Percentiles rank a stretch among this genome's conserved stretches.
Evolutionary conservation across 768 basidiomycete species (phyloP).

Genomic region (Panaeolus cyanescens): DNA sequence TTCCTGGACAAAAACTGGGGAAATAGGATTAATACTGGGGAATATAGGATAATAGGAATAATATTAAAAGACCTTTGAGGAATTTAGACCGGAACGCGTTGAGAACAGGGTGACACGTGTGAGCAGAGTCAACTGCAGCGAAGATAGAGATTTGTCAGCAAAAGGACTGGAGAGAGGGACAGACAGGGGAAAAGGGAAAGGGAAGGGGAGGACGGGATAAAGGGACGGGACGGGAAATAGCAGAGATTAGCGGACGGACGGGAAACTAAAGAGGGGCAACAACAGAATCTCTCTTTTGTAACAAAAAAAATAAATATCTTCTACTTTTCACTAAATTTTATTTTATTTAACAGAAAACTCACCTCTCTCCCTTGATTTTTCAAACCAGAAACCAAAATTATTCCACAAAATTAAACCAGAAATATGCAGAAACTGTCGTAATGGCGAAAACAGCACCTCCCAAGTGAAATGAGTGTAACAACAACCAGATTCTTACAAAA

Average conservation of each 20-base stretch:
- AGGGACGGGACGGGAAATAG: neutral
- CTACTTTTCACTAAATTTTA: neutral
- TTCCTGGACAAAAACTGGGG: neutral
- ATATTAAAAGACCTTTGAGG: neutral
- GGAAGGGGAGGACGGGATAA: neutral
- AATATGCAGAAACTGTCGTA: neutral
- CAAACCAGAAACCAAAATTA: conserved; percentile 2
- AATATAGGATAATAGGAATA: neutral
- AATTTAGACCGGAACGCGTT: neutral
- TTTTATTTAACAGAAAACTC: too few species aligned
- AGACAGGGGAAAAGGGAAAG: too few species aligned
- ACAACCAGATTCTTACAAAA: neutral
- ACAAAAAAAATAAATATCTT: neutral
- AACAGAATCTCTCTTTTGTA: neutral
- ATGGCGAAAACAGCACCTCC: neutral
- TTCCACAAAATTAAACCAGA: neutral
- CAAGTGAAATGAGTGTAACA: neutral
- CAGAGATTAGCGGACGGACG: neutral
- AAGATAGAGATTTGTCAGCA: neutral
- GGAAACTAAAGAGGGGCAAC: neutral
- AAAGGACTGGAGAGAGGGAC: neutral
- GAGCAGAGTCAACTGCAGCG: neutral
- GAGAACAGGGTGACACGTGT: neutral
- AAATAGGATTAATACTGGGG: neutral
- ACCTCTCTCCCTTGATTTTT: too few species aligned